These are phyloP conservation scores for Trichoderma harzianum DNA, from an alignment of 2,329 filamentous ascomycete genomes.

Conservation along the genomic window DNA sequence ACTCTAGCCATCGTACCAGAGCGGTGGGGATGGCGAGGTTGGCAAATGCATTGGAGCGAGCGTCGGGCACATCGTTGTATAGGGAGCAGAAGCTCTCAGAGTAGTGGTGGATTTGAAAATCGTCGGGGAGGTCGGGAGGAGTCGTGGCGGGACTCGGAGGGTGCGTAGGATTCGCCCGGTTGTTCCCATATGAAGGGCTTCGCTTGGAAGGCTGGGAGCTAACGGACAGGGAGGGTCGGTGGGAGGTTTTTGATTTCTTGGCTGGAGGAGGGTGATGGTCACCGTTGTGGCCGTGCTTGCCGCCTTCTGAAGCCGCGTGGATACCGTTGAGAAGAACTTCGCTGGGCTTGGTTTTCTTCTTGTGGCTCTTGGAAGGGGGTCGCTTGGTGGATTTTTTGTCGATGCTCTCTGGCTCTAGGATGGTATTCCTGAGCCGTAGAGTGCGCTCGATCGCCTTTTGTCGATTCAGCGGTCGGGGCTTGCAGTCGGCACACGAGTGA, in stretches of 20 bases:
- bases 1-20: slow-evolving; percentile 74
- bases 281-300: slow-evolving; percentile 45
- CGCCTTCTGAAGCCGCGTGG: slow-evolving; percentile 53
- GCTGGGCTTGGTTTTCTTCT: slow-evolving; percentile 78
- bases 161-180: slow-evolving; percentile 53
- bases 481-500: slow-evolving; percentile 88
- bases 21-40: slow-evolving; percentile 72
- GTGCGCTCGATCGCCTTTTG: slow-evolving; percentile 70
- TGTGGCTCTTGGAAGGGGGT: slow-evolving; percentile 74
- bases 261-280: slow-evolving; percentile 52
- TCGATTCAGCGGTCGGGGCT: slow-evolving; percentile 70
- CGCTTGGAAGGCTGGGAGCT: slow-evolving; percentile 65
- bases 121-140: slow-evolving; percentile 61
- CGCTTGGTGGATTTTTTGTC: slow-evolving; percentile 74
- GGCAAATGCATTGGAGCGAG: slow-evolving; percentile 73
- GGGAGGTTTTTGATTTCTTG: slow-evolving; percentile 79
- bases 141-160: slow-evolving; percentile 74
- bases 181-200: slow-evolving; percentile 61
- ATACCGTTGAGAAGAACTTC: slow-evolving; percentile 67
- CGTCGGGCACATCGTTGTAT: slow-evolving; percentile 61
- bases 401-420: slow-evolving; percentile 43
- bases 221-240: slow-evolving; percentile 74
- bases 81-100: slow-evolving; percentile 72
- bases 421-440: slow-evolving; percentile 55
- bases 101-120: slow-evolving; percentile 65